Conservation (phyloP, 2,329 filamentous ascomycete genomes). For the Lomentospora prolificans region DNA sequence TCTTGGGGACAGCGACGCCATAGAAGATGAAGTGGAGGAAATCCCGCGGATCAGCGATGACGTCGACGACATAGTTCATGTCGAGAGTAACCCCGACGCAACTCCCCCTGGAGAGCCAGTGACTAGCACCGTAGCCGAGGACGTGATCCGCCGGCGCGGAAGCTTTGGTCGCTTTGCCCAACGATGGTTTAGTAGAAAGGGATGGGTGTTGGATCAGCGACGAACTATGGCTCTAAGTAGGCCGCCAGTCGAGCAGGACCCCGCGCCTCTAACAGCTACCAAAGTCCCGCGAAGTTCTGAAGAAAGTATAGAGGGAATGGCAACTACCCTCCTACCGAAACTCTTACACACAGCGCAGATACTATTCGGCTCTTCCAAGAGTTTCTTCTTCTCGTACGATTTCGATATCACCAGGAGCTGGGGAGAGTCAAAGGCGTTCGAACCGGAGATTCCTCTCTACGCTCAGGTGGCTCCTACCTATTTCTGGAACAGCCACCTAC, state of each 20-base stretch:
- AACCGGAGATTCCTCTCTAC: slow-evolving; percentile 46
- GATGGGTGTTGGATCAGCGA: slow-evolving; percentile 65
- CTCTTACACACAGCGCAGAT: slow-evolving; percentile 75
- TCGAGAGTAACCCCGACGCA: slow-evolving; percentile 21
- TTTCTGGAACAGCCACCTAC: slow-evolving; percentile 83
- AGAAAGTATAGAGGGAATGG: slow-evolving; percentile 2
- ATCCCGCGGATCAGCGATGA: slow-evolving; percentile 26
- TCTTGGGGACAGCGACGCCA: slow-evolving; percentile 19
- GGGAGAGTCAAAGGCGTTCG: slow-evolving; percentile 19
- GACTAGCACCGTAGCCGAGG: slow-evolving; percentile 64
- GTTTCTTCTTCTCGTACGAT: slow-evolving; percentile 95
- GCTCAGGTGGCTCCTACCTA: slow-evolving; percentile 66
- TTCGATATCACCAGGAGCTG: slow-evolving; percentile 73
- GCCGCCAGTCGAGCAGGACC: slow-evolving; percentile 13
- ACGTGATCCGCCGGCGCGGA: slow-evolving; percentile 76
- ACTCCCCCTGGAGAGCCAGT: slow-evolving; percentile 11
- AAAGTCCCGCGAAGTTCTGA: slow-evolving; percentile 2
- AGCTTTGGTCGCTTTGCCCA: slow-evolving; percentile 84
- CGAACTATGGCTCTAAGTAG: slow-evolving; percentile 59
- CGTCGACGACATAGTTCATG: slow-evolving; percentile 29
- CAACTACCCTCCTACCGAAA: slow-evolving; percentile 61
- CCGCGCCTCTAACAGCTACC: not conserved
- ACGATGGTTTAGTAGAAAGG: slow-evolving; percentile 81
- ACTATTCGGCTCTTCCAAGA: slow-evolving; percentile 69
- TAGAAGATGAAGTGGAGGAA: slow-evolving; percentile 25